These are phyloP conservation scores for Rhodotorula graminis DNA, from an alignment of 768 basidiomycete genomes.

Conservation along the genomic window DNA sequence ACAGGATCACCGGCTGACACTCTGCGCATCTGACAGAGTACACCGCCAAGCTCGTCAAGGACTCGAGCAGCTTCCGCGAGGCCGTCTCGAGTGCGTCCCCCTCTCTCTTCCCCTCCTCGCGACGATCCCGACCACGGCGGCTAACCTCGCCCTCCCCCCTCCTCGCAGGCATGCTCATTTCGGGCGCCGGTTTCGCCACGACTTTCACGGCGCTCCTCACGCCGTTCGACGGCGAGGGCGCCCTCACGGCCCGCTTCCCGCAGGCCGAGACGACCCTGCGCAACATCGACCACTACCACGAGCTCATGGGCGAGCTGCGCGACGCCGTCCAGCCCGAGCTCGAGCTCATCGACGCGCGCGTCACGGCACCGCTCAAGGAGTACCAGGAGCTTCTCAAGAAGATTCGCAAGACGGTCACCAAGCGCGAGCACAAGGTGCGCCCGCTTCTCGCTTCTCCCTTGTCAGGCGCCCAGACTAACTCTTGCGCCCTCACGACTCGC, in stretches of 20 bases:
- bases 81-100: slow-evolving; percentile 68
- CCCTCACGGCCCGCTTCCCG: slow-evolving; percentile 55
- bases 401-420: slow-evolving; percentile 89
- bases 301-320: slow-evolving; percentile 74
- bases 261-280: slow-evolving; percentile 69
- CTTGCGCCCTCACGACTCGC: background rate
- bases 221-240: slow-evolving; percentile 42
- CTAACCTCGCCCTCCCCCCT: background rate
- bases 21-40: slow-evolving; percentile 66
- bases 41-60: slow-evolving; percentile 85
- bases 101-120: slow-evolving; percentile 52
- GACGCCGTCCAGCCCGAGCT: slow-evolving; percentile 77
- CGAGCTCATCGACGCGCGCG: slow-evolving; percentile 83
- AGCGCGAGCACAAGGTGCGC: slow-evolving; percentile 88
- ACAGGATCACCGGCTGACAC: slow-evolving; percentile 80
- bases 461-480: background rate
- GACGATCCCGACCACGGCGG: background rate
- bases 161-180: slow-evolving; percentile 46
- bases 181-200: slow-evolving; percentile 47
- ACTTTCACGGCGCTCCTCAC: slow-evolving; percentile 49
- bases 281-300: slow-evolving; percentile 68
- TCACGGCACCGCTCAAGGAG: slow-evolving; percentile 82
- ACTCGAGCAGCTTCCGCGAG: slow-evolving; percentile 79
- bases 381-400: slow-evolving; percentile 76
- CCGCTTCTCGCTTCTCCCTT: too few relatives aligned